These are phyloP conservation scores for Phytopythium litorale DNA, from an alignment of 352 stramenopile genomes.

Conservation along the genomic window DNA sequence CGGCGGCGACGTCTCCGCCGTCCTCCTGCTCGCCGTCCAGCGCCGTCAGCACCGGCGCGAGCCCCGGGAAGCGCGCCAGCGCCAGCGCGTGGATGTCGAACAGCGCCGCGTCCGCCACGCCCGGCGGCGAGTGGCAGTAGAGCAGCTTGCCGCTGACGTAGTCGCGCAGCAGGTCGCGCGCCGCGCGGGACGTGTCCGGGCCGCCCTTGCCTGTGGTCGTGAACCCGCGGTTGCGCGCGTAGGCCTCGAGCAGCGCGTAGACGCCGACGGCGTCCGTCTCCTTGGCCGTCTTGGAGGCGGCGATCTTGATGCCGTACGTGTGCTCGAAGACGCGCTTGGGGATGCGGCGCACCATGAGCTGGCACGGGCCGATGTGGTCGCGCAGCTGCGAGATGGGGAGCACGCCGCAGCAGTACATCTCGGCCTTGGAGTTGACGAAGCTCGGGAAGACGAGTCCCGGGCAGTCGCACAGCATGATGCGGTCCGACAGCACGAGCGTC, in stretches of 20 bases:
- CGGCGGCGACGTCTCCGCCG: constrained; percentile 10
- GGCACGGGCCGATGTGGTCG: constrained; percentile 93
- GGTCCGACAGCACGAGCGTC: constrained; percentile 96
- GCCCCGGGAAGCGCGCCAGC: constrained; percentile 50
- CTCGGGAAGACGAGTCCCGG: constrained; percentile 99
- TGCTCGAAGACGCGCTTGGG: constrained; percentile 94
- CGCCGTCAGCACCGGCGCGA: constrained; percentile 12
- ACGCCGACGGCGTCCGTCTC: constrained; percentile 78
- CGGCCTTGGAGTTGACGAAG: constrained; percentile 97
- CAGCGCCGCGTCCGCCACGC: constrained; percentile 40
- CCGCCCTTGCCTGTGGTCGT: constrained; percentile 93
- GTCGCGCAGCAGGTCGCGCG: constrained; percentile 96
- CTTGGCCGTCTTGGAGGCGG: constrained; percentile 51
- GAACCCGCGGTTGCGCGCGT: constrained; percentile 87
- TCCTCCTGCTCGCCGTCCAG: constrained; percentile 14
- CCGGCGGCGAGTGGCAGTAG: constrained; percentile 95
- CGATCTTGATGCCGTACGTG: constrained; percentile 96
- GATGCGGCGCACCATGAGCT: constrained; percentile 94
- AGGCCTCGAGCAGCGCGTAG: constrained; percentile 76
- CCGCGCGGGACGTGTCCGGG: constrained; percentile 93
- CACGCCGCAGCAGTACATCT: constrained; percentile 99
- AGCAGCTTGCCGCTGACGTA: constrained; percentile 97
- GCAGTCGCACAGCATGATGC: constrained; percentile 99
- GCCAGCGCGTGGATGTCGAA: constrained; percentile 80
- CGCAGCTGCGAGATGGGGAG: constrained; percentile 98